Base-by-base conservation (phyloP, 495 filamentous ascomycete genomes). In the Aspergillus kassunensis region DNA sequence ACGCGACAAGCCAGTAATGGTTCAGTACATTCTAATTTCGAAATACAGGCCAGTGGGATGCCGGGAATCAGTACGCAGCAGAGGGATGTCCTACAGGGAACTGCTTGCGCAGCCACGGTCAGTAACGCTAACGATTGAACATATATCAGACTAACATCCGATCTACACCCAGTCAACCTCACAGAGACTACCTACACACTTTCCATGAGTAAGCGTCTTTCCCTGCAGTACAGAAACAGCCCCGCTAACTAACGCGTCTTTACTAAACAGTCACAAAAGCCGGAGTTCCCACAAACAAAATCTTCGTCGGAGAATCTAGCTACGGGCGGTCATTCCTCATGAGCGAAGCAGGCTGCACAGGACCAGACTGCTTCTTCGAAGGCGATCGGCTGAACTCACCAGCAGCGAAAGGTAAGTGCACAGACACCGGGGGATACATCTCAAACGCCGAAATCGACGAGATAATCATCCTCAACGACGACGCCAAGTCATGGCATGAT, bases 191-290 rank as follows among this genome's bases (percentile, higher is more conserved):
- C n/a, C n/a, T n/a, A n/a, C 34, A 57, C 67, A 4, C 57, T 79
- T 1, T 43, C 61, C 10, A 76, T 79, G 72, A n/a, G n/a, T n/a
- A n/a, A n/a, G n/a, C n/a, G n/a, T n/a, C n/a, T n/a, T n/a, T n/a
- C n/a, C n/a, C n/a, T n/a, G n/a, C n/a, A n/a, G n/a, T n/a, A n/a
- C n/a, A n/a, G n/a, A n/a, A n/a, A n/a, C n/a, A n/a, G n/a, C n/a
- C n/a, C n/a, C n/a, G n/a, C n/a, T n/a, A n/a, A n/a, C n/a, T n/a
- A n/a, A n/a, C n/a, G n/a, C n/a, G n/a, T n/a, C n/a, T n/a, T n/a
- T n/a, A n/a, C n/a, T n/a, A n/a, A n/a, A n/a, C n/a, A n/a, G 62
- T 79, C 20, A 78, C 77, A 40, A 80, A 80, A 44, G 74, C 74
- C 0, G 70, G 71, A 10, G 71, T 74, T 0, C 66, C 62, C 0